Evolutionary conservation across 163 green algal species (phyloP).

Genomic region (Chloromonas sp.): DNA sequence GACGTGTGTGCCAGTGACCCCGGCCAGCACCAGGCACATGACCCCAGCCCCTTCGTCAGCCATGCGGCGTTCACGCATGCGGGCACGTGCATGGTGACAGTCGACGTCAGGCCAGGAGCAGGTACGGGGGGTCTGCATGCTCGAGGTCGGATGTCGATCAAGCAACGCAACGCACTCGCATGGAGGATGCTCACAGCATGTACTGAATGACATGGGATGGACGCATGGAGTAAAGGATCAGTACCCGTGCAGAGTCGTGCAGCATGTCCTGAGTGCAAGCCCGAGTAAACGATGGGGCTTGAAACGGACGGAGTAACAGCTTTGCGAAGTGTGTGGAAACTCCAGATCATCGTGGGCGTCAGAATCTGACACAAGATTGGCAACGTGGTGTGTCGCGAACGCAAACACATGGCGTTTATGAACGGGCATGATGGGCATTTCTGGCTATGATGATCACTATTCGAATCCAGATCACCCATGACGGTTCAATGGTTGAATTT

Average conservation of each 20-base stretch:
- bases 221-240: neutral
- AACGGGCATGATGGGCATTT: no score
- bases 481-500: no score
- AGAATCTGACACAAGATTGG: no score
- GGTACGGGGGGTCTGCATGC: slow-evolving; percentile 14
- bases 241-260: neutral
- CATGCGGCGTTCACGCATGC: slow-evolving; percentile 41
- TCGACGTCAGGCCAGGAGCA: slow-evolving; percentile 45
- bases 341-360: no score
- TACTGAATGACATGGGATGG: neutral
- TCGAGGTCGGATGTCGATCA: neutral
- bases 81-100: slow-evolving; percentile 42
- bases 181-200: neutral
- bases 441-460: no score
- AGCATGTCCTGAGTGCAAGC: no score
- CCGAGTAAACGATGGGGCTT: no score
- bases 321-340: no score
- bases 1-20: neutral
- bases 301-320: no score
- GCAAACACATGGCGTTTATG: no score
- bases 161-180: neutral
- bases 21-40: neutral
- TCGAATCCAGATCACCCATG: no score
- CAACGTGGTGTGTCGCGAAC: no score
- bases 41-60: slow-evolving; percentile 13